Evolutionary conservation across 257 asterid species (phyloP).

Genomic region (Petunia axillaris): DNA sequence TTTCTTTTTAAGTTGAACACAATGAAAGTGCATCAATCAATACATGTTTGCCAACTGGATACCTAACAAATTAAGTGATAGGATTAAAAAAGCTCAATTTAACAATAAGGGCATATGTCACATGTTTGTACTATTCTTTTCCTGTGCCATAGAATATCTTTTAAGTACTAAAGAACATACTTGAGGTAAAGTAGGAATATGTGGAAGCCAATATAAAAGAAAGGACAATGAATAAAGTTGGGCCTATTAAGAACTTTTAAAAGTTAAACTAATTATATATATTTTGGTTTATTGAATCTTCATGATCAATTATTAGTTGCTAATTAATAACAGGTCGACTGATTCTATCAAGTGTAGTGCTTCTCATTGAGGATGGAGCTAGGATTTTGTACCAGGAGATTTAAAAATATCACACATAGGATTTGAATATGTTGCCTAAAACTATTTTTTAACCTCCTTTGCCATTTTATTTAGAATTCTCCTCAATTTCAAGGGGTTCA

Average conservation of each 20-base stretch:
- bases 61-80: conserved; percentile 27
- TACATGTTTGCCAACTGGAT: not conserved
- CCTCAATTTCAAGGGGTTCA: too few relatives aligned
- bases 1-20: not conserved
- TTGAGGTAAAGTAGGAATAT: not conserved
- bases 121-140: not conserved
- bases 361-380: too few relatives aligned
- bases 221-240: not conserved
- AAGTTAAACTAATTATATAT: not conserved
- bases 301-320: not conserved
- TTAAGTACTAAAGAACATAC: not conserved
- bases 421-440: too few relatives aligned
- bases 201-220: not conserved
- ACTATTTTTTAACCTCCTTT: too few relatives aligned
- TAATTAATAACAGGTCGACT: not conserved
- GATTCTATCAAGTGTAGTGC: too few relatives aligned
- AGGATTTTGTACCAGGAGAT: too few relatives aligned
- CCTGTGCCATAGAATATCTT: not conserved
- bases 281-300: not conserved
- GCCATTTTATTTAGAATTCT: too few relatives aligned
- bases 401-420: too few relatives aligned
- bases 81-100: not conserved
- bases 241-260: conserved; percentile 1
- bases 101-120: not conserved
- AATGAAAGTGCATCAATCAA: conserved; percentile 17